Evolutionary conservation across 768 basidiomycete species (phyloP), one percentile per base, ranked within the genome.

Genomic region (Amanita polypyramis): DNA sequence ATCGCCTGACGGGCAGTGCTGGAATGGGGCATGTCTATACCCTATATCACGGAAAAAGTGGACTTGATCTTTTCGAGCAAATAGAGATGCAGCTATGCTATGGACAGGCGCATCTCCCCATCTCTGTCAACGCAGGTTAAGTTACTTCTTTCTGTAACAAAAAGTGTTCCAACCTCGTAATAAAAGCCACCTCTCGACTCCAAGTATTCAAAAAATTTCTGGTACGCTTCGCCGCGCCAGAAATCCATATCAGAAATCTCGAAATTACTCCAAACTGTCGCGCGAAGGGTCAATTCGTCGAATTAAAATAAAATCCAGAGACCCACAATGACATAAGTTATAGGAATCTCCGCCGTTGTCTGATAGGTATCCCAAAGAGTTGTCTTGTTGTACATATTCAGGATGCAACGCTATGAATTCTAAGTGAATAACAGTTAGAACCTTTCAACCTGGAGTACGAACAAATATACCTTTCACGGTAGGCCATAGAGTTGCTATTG

Each of bases 201-300:
- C 29, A 95, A 74, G 60, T 77, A 75, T 23, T 88, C 77, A 56
- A 95, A 95, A 67, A 84, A 94, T 41, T 78, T 74, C 55, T 76
- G 74, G 64, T 96, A 97, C 0, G 88, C 84, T 54, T 89, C 80
- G 1, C 75, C 70, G 49, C 91, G 70, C 88, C 90, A 95, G 60
- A 95, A 88, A 54, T 89, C 80, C 71, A 96, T 79, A 57, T 83
- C 79, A 2, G 79, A 91, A 51, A 97, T 95, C 65, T 94, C 91
- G 56, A 94, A 94, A 62, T 92, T 94, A 56, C 80, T 85, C 88
- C 88, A 92, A 64, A 81, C 85, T 87, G 45, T 20, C 32, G 29
- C 37, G 25, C 47, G 44, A 37, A 25, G 29, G 12, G 6, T n/a
- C 25, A 7, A 45, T n/a, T 36, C 15, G 32, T 10, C 21, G 11